Percentiles rank a stretch among this genome's conserved stretches.
These are phyloP conservation scores for Schwanniomyces yamadae DNA, from an alignment of 805 yeast species.

Conservation along the genomic window DNA sequence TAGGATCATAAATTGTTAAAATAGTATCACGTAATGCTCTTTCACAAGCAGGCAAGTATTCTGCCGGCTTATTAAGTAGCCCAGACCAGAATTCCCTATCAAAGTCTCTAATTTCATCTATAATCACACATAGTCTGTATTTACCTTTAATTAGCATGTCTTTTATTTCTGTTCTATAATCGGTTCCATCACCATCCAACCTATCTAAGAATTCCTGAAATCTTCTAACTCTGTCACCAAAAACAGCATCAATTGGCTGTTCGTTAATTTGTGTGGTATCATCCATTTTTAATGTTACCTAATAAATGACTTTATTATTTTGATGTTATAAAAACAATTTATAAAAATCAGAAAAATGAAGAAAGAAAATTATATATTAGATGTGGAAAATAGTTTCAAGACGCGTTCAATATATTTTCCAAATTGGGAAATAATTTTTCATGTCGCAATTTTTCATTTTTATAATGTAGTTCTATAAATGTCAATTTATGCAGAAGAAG, in stretches of 20 bases:
- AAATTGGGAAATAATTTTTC: constrained; percentile 16
- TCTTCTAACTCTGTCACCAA: constrained; percentile 80
- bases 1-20: constrained; percentile 65
- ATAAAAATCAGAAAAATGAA: constrained; percentile 1
- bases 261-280: constrained; percentile 17
- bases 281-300: constrained; percentile 6
- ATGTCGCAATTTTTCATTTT: not conserved
- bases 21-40: constrained; percentile 82
- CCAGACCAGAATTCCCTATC: constrained; percentile 80
- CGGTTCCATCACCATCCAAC: constrained; percentile 47
- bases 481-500: not conserved
- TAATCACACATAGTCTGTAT: constrained; percentile 66
- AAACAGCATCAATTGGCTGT: constrained; percentile 46
- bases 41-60: constrained; percentile 85
- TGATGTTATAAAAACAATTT: no score
- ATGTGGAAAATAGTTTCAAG: constrained; percentile 3
- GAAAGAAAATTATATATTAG: constrained; percentile 3
- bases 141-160: constrained; percentile 68
- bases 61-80: constrained; percentile 72
- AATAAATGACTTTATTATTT: no score
- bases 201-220: constrained; percentile 84
- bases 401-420: constrained; percentile 31
- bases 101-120: constrained; percentile 86
- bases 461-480: not conserved
- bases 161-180: constrained; percentile 68